Evolutionary conservation across 768 basidiomycete genomes (phyloP).

Genomic region (Tulasnella sp.): DNA sequence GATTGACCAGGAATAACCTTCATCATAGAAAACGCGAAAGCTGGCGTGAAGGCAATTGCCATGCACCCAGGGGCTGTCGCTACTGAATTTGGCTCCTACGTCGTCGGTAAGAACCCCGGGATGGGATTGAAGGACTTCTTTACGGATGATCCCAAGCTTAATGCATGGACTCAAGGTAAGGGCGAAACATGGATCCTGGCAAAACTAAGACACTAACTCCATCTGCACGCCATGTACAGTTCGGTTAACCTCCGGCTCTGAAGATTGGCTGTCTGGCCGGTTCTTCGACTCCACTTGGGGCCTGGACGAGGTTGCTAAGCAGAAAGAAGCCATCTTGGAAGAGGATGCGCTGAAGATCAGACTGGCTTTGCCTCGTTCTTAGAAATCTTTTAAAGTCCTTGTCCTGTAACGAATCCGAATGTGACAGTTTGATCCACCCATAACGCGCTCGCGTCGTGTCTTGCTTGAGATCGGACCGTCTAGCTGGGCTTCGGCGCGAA

Average conservation of each 20-base stretch:
- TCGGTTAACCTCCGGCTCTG: conserved; percentile 14
- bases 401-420: neutral
- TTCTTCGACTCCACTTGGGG: conserved; percentile 13
- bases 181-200: neutral
- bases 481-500: neutral
- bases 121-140: neutral
- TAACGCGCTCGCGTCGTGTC: neutral
- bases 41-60: conserved; percentile 16
- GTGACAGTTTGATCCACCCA: neutral
- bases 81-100: neutral
- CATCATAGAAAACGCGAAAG: neutral
- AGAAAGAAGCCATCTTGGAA: conserved; percentile 15
- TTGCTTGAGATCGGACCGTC: neutral
- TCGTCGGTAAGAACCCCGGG: neutral
- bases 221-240: neutral
- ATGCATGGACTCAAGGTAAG: conserved; percentile 14
- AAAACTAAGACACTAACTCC: neutral
- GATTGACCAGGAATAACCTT: neutral
- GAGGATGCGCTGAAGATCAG: conserved; percentile 21
- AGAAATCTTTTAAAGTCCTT: neutral
- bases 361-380: conserved; percentile 16
- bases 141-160: conserved; percentile 6
- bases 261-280: conserved; percentile 20
- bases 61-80: conserved; percentile 15
- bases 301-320: conserved; percentile 19